Conservation (phyloP, 2,329 filamentous ascomycete genomes). For the Aspergillus aculeatinus region DNA sequence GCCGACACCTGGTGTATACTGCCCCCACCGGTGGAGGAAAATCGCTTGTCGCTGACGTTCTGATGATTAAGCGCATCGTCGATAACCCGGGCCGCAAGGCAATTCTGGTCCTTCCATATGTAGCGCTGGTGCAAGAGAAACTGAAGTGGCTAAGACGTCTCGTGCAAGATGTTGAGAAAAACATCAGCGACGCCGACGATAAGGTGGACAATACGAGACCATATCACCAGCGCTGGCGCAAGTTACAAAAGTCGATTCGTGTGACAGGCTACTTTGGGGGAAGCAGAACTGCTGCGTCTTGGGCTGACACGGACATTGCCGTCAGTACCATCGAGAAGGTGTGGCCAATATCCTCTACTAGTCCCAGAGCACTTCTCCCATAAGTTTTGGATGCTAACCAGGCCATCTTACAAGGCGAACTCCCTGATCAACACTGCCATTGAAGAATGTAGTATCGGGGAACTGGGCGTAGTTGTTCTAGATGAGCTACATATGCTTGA, state of each 20-base stretch:
- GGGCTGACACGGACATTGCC: slow-evolving; percentile 74
- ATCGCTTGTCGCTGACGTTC: slow-evolving; percentile 69
- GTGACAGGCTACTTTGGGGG: slow-evolving; percentile 75
- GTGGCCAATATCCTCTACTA: slow-evolving; percentile 29
- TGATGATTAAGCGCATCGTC: slow-evolving; percentile 72
- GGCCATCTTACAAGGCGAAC: slow-evolving; percentile 59
- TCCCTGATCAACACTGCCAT: slow-evolving; percentile 71
- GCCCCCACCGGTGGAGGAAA: slow-evolving; percentile 78
- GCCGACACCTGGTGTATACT: slow-evolving; percentile 73
- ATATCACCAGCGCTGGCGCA: slow-evolving; percentile 54
- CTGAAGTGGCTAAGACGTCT: slow-evolving; percentile 69
- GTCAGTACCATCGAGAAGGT: slow-evolving; percentile 78
- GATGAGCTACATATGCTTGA: slow-evolving; percentile 83
- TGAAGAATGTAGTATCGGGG: slow-evolving; percentile 65
- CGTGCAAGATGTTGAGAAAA: slow-evolving; percentile 58
- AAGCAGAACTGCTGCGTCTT: slow-evolving; percentile 64
- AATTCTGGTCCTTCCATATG: slow-evolving; percentile 72
- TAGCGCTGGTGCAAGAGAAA: slow-evolving; percentile 78
- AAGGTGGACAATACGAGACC: slow-evolving; percentile 35
- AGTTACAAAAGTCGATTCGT: slow-evolving; percentile 59
- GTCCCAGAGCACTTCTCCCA: not conserved
- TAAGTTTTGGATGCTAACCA: not conserved
- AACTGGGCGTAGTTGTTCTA: slow-evolving; percentile 66
- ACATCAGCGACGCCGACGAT: slow-evolving; percentile 34
- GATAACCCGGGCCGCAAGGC: slow-evolving; percentile 64